Base-by-base conservation (phyloP, 441 rosid genomes). In the Bocquillonia castaneifolia region DNA sequence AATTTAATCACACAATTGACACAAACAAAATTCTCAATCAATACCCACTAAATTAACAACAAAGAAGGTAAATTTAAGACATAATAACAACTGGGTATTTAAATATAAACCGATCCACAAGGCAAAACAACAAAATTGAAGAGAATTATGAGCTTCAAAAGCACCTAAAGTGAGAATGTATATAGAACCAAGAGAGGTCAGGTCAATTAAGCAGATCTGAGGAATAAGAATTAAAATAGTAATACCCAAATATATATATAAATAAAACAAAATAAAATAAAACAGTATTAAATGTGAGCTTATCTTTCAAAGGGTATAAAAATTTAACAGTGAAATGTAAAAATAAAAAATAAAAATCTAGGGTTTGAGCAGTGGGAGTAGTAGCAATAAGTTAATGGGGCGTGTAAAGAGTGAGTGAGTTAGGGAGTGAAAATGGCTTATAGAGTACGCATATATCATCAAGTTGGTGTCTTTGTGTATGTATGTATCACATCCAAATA, bases 381-480 rank as follows among this genome's bases (percentile, higher is more conserved):
- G n/a, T n/a, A n/a, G n/a, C n/a, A n/a, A n/a, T n/a, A n/a, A n/a
- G n/a, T n/a, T 51, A 52, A 40, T 44, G 59, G 5, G 9, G 66
- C 10, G 34, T 3, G 0, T 61, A 34, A 47, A 0, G n/a, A 54
- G 39, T 32, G 54, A 36, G 29, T 32, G 34, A 29, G 68, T 20
- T 57, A 64, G 53, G 32, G 31, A 53, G 12, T 36, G 17, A 37
- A 60, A 72, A 72, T 77, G 71, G 83, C 80, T 79, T 79, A 71
- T 68, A 63, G 72, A 79, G 18, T 66, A 77, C 81, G 82, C 82
- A 67, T 74, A 51, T n/a, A n/a, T n/a, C n/a, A 34, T 44, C 47
- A 62, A 36, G n/a, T n/a, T n/a, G n/a, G 40, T 36, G 40, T 36
- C 4, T 36, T 36, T 36, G 10, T 36, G 10, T 36, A 36, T 36